These are phyloP conservation scores for Pythium myriotylum DNA, from an alignment of 352 stramenopile genomes.

Conservation along the genomic window DNA sequence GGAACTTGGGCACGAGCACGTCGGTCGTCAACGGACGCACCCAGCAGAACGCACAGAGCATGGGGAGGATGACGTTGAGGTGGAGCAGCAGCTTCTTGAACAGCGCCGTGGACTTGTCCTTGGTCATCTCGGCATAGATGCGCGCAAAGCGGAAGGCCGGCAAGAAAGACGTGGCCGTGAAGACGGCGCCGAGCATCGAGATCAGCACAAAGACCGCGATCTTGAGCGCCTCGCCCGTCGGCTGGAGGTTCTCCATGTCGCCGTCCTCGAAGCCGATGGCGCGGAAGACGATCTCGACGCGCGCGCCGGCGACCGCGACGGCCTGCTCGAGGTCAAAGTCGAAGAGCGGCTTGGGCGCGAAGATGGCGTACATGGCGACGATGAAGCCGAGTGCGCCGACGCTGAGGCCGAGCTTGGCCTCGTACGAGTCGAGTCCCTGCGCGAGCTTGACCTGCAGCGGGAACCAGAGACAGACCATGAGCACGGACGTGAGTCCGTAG, in stretches of 20 bases:
- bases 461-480: conserved; percentile 76
- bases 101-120: conserved; percentile 34
- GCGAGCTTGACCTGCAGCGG: conserved; percentile 74
- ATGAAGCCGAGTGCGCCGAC: conserved; percentile 64
- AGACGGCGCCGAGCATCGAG: conserved; percentile 48
- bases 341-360: conserved; percentile 56
- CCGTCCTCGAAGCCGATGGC: conserved; percentile 61
- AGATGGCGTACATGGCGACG: conserved; percentile 57
- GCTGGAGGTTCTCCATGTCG: conserved; percentile 53
- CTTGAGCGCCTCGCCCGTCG: conserved; percentile 13
- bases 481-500: conserved; percentile 63
- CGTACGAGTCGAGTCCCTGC: conserved; percentile 60
- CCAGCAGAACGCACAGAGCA: conserved; percentile 60
- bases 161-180: conserved; percentile 67
- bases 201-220: conserved; percentile 39
- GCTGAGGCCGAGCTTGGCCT: conserved; percentile 56
- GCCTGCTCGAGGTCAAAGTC: conserved; percentile 74
- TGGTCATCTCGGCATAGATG: conserved; percentile 78
- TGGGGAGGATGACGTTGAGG: conserved; percentile 67
- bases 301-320: conserved; percentile 34
- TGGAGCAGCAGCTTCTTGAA: conserved; percentile 59
- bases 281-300: conserved; percentile 54
- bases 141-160: conserved; percentile 76
- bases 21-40: conserved; percentile 51
- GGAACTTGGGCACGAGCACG: conserved; percentile 46